phyloP scores from a whole-genome alignment of 371 early-diverging fungal genomes.

The Mortierella sp. region DNA sequence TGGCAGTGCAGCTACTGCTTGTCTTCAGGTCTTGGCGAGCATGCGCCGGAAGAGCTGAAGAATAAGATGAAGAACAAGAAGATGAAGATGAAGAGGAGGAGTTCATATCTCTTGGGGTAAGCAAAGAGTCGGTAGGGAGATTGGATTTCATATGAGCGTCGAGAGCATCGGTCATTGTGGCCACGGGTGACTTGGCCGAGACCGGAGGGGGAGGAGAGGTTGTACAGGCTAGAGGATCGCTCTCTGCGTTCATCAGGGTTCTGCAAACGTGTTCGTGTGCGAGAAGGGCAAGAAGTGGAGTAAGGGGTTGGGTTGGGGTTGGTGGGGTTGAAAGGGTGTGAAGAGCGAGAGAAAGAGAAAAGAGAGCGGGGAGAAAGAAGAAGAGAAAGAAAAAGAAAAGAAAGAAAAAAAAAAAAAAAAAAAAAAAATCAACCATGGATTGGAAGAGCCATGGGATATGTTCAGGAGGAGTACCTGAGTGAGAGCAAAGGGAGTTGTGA shows the following conservation, averaged over 20 bases:
- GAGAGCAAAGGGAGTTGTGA: neutral
- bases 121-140: no score
- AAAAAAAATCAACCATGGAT: neutral
- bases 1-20: conserved; percentile 6
- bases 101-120: no score
- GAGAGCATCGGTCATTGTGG: no score
- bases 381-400: neutral
- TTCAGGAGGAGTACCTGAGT: neutral
- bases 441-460: neutral
- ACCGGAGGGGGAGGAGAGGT: no score
- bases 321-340: no score
- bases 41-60: no score
- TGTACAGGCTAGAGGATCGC: neutral
- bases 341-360: neutral
- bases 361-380: neutral
- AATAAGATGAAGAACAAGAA: no score
- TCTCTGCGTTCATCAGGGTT: neutral
- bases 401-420: neutral
- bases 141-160: no score
- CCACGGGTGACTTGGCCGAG: no score
- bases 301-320: no score
- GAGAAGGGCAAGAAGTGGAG: conserved; percentile 1
- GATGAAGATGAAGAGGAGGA: no score
- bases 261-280: neutral
- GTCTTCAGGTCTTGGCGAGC: conserved; percentile 3